Conservation (phyloP, 2,329 filamentous ascomycete species). For the Trichoderma afroharzianum region DNA sequence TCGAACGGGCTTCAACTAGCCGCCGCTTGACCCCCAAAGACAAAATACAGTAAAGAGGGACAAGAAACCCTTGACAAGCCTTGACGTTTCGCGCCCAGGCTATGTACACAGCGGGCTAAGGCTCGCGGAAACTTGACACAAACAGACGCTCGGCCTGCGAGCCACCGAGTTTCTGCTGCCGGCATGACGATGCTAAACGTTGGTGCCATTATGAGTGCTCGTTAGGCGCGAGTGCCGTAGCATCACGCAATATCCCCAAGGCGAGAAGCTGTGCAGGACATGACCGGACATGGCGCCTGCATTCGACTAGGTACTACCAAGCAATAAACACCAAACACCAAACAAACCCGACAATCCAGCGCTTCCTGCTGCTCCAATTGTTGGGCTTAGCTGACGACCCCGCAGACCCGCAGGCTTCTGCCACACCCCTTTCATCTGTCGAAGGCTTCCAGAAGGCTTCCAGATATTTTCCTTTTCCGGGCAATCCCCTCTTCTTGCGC, state of each 20-base stretch:
- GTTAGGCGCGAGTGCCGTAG: background rate
- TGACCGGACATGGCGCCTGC: background rate
- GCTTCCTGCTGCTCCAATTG: background rate
- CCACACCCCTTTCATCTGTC: background rate
- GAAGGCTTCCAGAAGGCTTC: constrained; percentile 3
- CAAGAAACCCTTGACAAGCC: background rate
- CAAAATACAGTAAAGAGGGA: background rate
- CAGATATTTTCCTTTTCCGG: background rate
- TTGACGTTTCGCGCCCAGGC: background rate
- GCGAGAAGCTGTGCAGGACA: background rate
- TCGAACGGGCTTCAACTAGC: background rate
- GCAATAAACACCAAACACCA: background rate
- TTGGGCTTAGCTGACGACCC: background rate
- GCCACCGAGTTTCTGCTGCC: background rate
- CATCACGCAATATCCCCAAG: background rate
- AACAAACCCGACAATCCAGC: background rate
- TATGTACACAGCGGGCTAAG: background rate
- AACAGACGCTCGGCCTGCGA: background rate
- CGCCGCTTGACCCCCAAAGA: background rate
- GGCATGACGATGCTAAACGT: background rate
- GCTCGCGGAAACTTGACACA: background rate
- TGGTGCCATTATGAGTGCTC: background rate
- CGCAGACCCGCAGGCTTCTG: background rate
- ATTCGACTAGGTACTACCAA: background rate
- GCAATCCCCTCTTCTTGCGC: background rate